Base-by-base conservation (phyloP, 202 grass and related monocot species). In the Setaria viridis region DNA sequence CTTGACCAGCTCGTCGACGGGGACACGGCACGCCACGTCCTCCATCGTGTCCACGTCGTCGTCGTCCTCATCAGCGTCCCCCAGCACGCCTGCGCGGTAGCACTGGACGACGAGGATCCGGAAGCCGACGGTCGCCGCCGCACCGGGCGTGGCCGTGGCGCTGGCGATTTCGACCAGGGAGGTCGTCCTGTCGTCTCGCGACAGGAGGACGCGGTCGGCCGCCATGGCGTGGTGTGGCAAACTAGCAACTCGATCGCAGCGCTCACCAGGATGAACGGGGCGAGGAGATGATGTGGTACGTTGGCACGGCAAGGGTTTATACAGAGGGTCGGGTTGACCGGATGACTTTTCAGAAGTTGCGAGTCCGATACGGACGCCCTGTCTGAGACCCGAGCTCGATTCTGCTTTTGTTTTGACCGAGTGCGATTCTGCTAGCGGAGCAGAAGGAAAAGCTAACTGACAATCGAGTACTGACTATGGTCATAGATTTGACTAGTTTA, bases 11-110 rank as follows among this genome's bases (percentile, higher is more conserved):
- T 64, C 76, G 67, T 1, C 8, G 50, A 75, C 72, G 72, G 72
- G 72, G 9, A 49, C 48, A 15, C 79, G 39, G 70, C 60, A 75
- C 16, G 11, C 35, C 5, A 67, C 79, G 71, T 76, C 62, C 85
- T 51, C 72, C 53, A 43, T 15, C 13, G 79, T 62, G 20, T 76
- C 72, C 1, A 45, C 20, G 7, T 58, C 56, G 9, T 59, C 20
- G 7, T n/a, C 55, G 8, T 59, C 67, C 9, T 68, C 82, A 1
- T 12, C 59, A 1, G 14, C 68, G 3, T 15, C 67, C 34, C 15
- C 20, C 16, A 1, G 19, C 56, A 25, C 29, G 49, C 2, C 62
- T 16, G n/a, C 9, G 35, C 19, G 1, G 58, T 53, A 55, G 3
- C 34, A 33, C 8, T 3, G 72, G 32, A 12, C 42, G 43, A 87